phyloP scores from a whole-genome alignment of 495 filamentous ascomycete species.

The Penicillium longicatenatum region DNA sequence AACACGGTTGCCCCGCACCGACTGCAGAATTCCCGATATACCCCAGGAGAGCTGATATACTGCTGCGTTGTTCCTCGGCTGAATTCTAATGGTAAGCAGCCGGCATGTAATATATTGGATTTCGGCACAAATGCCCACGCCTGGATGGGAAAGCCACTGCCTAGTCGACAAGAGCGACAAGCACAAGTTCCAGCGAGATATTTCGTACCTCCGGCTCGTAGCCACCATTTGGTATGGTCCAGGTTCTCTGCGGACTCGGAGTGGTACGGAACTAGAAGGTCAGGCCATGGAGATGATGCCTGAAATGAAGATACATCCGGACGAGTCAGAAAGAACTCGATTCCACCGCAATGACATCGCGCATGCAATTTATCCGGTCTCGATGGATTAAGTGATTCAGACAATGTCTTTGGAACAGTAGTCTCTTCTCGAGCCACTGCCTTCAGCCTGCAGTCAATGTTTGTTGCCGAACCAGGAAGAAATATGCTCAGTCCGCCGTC shows the following conservation, averaged over 20 bases:
- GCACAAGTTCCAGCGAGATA: conserved; percentile 68
- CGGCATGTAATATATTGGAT: conserved; percentile 54
- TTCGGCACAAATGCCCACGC: conserved; percentile 69
- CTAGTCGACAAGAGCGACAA: conserved; percentile 62
- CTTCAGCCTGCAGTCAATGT: conserved; percentile 22
- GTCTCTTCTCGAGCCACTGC: not conserved
- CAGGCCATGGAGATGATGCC: conserved; percentile 52
- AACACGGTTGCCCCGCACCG: conserved; percentile 68
- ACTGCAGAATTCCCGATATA: conserved; percentile 64
- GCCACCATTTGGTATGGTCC: conserved; percentile 55
- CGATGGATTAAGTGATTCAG: not conserved
- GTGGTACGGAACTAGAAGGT: conserved; percentile 54
- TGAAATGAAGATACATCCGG: conserved; percentile 42
- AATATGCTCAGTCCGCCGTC: conserved; percentile 63
- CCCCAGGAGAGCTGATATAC: conserved; percentile 56
- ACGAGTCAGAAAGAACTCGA: conserved; percentile 46
- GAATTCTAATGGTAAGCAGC: conserved; percentile 45
- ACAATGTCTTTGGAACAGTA: not conserved
- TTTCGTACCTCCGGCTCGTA: conserved; percentile 41
- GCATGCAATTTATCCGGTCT: conserved; percentile 29
- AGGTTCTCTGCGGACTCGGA: conserved; percentile 39
- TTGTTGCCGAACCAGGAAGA: conserved; percentile 30
- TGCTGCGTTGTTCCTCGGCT: conserved; percentile 47
- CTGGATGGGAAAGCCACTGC: conserved; percentile 67
- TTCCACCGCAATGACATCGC: conserved; percentile 45